Evolutionary conservation across 495 filamentous ascomycete species (phyloP), one percentile per base, ranked within the genome.

Genomic region (Eremomyces bilateralis): DNA sequence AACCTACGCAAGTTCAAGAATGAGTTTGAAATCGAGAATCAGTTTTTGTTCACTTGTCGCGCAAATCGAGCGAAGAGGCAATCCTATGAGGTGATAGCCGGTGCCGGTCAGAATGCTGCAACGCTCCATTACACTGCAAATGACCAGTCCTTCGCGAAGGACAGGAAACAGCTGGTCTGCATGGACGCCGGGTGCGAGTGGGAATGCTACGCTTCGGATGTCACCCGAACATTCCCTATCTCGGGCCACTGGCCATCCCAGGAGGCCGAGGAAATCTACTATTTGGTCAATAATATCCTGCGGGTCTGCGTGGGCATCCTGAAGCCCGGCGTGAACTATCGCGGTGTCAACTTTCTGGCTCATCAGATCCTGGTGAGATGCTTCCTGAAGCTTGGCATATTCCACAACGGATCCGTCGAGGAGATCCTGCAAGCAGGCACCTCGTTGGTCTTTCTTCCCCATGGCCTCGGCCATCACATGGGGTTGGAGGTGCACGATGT

Each of bases 401-500:
- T 73, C 22, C 50, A 54, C 21, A 58, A 61, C 28, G 75, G 72
- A 3, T 63, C 54, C 0, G 59, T 56, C 4, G 56, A 63, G 2
- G 80, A 83, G 38, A 71, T 90, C 39, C 62, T 68, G 31, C 42
- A 57, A 24, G 65, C 68, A 2, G 75, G 83, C 20, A 80, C 71
- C 15, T 69, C 69, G 2, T 60, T 65, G 18, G 73, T 78, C 0
- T 95, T 93, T 56, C 90, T 91, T 54, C 84, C 85, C 2, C 85
- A 95, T 52, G 85, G 85, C 1, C 60, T 53, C n/a, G 80, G 80
- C 8, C 83, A 95, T 51, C 80, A 92, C 50, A 59, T 93, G 21
- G 85, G 85, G 0, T 62, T 95, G 12, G 85, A 95, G 51, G 75
- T 80, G 25, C 85, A 95, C 46, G 85, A 95, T 56, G 71, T 79